Evolutionary conservation across 2,329 filamentous ascomycete genomes (phyloP), one percentile per base, ranked within the genome.

Genomic region (Gliomastix tumulicola): DNA sequence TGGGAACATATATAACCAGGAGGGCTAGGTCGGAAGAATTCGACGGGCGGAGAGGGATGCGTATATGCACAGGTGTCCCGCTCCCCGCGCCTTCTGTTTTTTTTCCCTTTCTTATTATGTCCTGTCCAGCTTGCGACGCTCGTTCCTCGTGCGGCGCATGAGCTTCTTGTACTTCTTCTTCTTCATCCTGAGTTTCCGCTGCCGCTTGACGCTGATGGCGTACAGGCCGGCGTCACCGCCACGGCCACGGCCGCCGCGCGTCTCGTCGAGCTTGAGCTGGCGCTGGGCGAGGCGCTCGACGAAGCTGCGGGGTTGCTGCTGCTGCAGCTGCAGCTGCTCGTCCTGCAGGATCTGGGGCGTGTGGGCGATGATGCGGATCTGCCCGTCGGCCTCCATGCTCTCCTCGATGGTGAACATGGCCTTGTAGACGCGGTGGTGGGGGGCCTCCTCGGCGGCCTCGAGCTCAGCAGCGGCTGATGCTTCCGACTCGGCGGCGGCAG

Each of bases 151-250:
- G 63, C 80, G 77, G 73, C 84, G 86, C 85, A 95, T 88, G 49
- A 97, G 71, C 79, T 98, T 98, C 88, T 96, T 97, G 66, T 95
- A 95, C 81, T 98, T 98, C 77, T 97, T 90, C 79, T 97, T 98
- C 85, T 98, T 98, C 89, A 98, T 98, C 79, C 88, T 95, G 55
- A 96, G 68, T 69, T 92, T 94, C 56, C 88, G 74, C 65, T 94
- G 88, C 61, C 92, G 76, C 72, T 83, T 88, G 49, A 96, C 90
- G 56, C 87, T 94, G 57, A 98, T 88, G 45, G 88, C 77, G 42
- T 82, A 66, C 82, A 95, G 89, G 49, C 66, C 62, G n/a, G n/a
- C n/a, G n/a, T n/a, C n/a, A n/a, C n/a, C n/a, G n/a, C n/a, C n/a
- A n/a, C n/a, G n/a, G n/a, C n/a, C n/a, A 39, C 60, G 61, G 46